A percentile compares a stretch with the other conserved stretches of the same genome.
Conservation (phyloP, 345 rosid genomes). For the Gossypium ekmanianum region DNA sequence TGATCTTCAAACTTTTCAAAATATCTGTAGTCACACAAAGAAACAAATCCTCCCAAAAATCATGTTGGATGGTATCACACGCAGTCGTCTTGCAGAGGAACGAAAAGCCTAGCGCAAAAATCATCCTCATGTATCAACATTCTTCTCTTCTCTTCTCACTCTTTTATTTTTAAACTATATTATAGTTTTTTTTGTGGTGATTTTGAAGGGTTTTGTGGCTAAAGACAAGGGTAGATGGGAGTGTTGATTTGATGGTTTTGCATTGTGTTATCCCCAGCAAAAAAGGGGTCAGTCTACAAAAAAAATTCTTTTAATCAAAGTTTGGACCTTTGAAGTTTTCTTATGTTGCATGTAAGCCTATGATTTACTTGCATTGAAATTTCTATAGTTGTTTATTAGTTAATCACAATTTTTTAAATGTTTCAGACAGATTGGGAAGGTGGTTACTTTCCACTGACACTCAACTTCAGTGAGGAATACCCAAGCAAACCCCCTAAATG, state of each 20-base stretch:
- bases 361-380: not conserved
- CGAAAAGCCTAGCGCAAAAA: constrained; percentile 54
- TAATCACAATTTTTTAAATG: too few species aligned
- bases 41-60: not conserved
- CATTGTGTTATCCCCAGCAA: constrained; percentile 50
- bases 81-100: constrained; percentile 51
- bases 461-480: constrained; percentile 39
- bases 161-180: not conserved
- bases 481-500: constrained; percentile 46
- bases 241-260: constrained; percentile 35
- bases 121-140: constrained; percentile 33
- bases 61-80: constrained; percentile 51
- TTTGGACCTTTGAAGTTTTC: not conserved
- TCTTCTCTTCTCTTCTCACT: not conserved
- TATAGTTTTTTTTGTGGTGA: not conserved
- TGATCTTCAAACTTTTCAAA: not conserved
- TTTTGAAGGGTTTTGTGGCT: constrained; percentile 52
- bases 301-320: not conserved
- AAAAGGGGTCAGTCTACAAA: constrained; percentile 38
- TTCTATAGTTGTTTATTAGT: not conserved
- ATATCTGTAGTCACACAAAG: not conserved
- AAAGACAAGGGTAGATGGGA: constrained; percentile 38
- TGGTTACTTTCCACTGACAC: constrained; percentile 33
- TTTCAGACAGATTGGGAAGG: constrained; percentile 42
- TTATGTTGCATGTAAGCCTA: not conserved